Percentiles rank a stretch among this genome's conserved stretches.
Evolutionary conservation across 768 basidiomycete genomes (phyloP).

Genomic region (Trametes meyenii): DNA sequence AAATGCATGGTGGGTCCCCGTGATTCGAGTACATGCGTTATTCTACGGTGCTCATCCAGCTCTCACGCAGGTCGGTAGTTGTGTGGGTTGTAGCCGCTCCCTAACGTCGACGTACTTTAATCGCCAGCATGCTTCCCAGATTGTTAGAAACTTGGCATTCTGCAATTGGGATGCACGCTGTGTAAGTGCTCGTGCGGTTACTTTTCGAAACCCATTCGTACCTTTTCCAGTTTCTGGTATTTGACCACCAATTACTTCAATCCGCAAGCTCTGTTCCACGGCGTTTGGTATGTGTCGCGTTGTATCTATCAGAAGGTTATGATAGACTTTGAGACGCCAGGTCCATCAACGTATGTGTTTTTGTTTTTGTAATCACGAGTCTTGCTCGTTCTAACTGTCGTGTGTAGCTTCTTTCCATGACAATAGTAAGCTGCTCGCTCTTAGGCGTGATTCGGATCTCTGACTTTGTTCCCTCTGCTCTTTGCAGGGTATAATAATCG

Average conservation of each 20-base stretch:
- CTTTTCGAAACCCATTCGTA: background rate
- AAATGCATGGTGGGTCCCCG: background rate
- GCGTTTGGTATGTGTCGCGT: background rate
- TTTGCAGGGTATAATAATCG: background rate
- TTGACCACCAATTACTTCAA: conserved; percentile 2
- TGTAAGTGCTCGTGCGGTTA: background rate
- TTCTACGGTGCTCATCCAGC: background rate
- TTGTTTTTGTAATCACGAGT: background rate
- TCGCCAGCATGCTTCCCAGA: background rate
- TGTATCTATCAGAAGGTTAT: background rate
- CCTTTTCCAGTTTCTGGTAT: background rate
- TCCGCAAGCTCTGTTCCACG: background rate
- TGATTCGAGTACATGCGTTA: background rate
- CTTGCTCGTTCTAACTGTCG: background rate
- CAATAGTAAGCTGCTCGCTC: background rate
- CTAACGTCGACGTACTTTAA: background rate
- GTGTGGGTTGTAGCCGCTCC: background rate
- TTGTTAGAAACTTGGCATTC: background rate
- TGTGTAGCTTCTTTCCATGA: background rate
- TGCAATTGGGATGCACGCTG: background rate
- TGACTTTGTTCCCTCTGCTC: too few species aligned
- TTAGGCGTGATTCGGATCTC: too few species aligned
- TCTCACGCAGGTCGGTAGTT: background rate
- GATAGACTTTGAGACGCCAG: background rate
- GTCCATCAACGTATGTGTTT: background rate